Conservation (phyloP, 2,329 filamentous ascomycete species). For the Thermothelomyces thermophilus region DNA sequence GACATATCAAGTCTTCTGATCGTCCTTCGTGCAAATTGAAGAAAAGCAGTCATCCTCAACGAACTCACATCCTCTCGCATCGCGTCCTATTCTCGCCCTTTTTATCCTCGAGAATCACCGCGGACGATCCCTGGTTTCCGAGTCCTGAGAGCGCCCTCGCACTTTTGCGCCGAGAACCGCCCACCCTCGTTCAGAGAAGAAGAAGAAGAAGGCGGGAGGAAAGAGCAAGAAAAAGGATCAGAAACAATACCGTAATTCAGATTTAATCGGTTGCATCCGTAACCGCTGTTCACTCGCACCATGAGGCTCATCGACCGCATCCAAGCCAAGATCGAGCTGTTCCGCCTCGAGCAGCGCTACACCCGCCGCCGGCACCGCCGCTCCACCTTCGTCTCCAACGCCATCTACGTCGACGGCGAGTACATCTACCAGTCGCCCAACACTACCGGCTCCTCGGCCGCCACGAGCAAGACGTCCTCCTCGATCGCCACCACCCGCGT, state of each 20-base stretch:
- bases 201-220: no score
- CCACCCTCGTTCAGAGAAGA: not conserved
- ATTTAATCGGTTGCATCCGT: not conserved
- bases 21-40: not conserved
- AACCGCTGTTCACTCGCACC: conserved; percentile 13
- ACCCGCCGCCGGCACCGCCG: conserved; percentile 80
- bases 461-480: no score
- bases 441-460: conserved; percentile 50
- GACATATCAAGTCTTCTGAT: not conserved
- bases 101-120: no score
- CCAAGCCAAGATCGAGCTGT: conserved; percentile 73
- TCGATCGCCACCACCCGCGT: not conserved
- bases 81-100: not conserved
- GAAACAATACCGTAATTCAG: no score
- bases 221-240: no score
- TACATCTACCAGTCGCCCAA: conserved; percentile 72
- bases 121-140: no score
- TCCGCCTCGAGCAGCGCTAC: conserved; percentile 92
- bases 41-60: not conserved
- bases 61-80: not conserved
- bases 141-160: no score
- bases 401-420: conserved; percentile 90
- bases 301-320: conserved; percentile 54
- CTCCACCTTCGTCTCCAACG: conserved; percentile 81
- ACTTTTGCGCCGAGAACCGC: not conserved